Conservation (phyloP, 352 stramenopile genomes). For the Pythium pyrilobum region DNA sequence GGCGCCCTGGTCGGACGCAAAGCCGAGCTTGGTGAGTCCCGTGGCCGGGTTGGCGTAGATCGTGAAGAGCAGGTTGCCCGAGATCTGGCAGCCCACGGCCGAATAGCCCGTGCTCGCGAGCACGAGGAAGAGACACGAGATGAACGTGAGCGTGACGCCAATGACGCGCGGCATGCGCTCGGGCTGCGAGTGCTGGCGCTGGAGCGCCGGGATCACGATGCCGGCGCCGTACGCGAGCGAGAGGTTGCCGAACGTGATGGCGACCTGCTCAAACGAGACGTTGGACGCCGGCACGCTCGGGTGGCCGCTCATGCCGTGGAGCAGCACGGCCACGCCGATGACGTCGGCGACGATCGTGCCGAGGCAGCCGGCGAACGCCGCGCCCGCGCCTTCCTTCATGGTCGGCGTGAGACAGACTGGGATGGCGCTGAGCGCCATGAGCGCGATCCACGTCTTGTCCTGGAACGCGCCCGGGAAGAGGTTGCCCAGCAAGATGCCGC, state of each 20-base stretch:
- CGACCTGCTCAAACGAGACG: constrained; percentile 24
- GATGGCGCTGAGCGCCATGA: constrained; percentile 21
- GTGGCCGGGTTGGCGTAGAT: constrained; percentile 35
- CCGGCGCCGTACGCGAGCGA: constrained; percentile 27
- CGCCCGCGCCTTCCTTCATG: constrained; percentile 24
- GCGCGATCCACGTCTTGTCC: constrained; percentile 22
- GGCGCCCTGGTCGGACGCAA: constrained; percentile 22
- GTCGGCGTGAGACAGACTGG: constrained; percentile 28
- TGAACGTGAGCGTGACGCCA: constrained; percentile 22
- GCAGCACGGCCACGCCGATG: constrained; percentile 17
- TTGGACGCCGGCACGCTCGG: constrained; percentile 16
- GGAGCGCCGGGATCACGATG: constrained; percentile 26
- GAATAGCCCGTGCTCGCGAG: constrained; percentile 43
- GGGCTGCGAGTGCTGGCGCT: constrained; percentile 15
- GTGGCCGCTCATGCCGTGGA: constrained; percentile 23
- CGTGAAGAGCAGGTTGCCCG: constrained; percentile 59
- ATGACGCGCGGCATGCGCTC: constrained; percentile 29
- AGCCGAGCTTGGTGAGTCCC: constrained; percentile 23
- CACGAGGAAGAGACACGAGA: constrained; percentile 37
- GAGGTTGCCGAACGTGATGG: constrained; percentile 26
- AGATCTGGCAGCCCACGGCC: constrained; percentile 55
- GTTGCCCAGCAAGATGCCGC: constrained; percentile 17
- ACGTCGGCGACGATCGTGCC: constrained; percentile 25
- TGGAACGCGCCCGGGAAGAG: constrained; percentile 22
- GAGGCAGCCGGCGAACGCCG: constrained; percentile 22